Evolutionary conservation across 768 basidiomycete species (phyloP).

Genomic region (Termitomyces heimii): DNA sequence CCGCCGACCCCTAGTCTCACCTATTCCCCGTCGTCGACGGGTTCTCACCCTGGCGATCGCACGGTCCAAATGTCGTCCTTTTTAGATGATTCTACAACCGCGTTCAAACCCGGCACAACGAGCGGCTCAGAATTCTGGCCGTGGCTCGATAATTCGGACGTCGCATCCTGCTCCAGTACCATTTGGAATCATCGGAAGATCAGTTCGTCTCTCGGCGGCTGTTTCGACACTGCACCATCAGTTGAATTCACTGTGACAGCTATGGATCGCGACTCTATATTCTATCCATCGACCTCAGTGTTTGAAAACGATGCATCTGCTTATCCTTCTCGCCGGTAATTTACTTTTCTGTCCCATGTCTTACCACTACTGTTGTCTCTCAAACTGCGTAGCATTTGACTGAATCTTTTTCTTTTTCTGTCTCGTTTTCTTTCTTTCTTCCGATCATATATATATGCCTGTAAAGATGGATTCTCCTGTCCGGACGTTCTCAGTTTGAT

Average conservation of each 20-base stretch:
- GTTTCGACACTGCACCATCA: not conserved
- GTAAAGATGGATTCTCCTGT: constrained; percentile 10
- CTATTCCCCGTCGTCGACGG: constrained; percentile 56
- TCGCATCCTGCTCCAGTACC: not conserved
- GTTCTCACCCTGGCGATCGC: constrained; percentile 47
- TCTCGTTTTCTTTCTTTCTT: constrained; percentile 9
- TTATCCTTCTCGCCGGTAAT: constrained; percentile 11
- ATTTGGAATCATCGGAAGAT: not conserved
- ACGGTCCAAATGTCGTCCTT: constrained; percentile 53
- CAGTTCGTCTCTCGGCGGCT: constrained; percentile 1
- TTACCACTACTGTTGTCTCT: not conserved
- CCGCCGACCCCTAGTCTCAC: constrained; percentile 54
- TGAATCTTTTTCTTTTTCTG: constrained; percentile 10
- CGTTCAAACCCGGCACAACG: constrained; percentile 7
- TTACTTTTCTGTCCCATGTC: not conserved
- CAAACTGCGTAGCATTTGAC: constrained; percentile 6
- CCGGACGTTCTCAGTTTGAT: constrained; percentile 13
- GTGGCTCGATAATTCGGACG: constrained; percentile 14
- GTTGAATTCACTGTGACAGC: not conserved
- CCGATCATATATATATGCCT: constrained; percentile 10
- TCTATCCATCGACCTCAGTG: constrained; percentile 1
- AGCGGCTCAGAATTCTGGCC: constrained; percentile 18
- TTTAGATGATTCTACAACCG: constrained; percentile 34
- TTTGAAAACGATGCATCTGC: not conserved
- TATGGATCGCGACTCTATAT: not conserved